phyloP scores from a whole-genome alignment of 805 yeast species.

The Cyberlindnera suaveolens region DNA sequence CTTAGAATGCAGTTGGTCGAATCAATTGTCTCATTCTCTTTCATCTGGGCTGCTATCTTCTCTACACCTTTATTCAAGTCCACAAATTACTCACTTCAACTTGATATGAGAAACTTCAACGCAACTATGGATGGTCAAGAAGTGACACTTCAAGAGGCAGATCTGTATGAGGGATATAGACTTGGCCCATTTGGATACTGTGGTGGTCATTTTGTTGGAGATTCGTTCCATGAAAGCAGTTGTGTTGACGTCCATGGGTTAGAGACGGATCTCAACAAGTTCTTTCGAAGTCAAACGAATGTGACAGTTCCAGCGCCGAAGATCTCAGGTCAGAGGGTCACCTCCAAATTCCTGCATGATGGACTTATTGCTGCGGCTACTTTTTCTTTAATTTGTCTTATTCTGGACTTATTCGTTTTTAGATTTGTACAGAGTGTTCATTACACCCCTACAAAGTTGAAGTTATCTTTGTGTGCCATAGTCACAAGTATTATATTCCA shows the following conservation, averaged over 20 bases:
- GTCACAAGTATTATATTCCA: neutral
- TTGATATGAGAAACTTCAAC: neutral
- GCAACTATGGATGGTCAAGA: neutral
- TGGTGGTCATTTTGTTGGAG: neutral
- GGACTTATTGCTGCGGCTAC: neutral
- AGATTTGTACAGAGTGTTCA: neutral
- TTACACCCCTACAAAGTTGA: neutral
- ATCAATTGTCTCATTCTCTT: neutral
- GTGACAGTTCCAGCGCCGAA: neutral
- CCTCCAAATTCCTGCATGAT: neutral
- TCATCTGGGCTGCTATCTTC: conserved; percentile 1
- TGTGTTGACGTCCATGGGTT: neutral
- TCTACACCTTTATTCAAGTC: neutral
- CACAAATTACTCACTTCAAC: neutral
- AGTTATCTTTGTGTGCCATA: neutral
- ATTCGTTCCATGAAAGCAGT: neutral
- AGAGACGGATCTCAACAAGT: neutral
- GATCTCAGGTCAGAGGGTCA: neutral
- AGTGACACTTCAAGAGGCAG: neutral
- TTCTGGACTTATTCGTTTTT: neutral
- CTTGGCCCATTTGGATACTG: conserved; percentile 1
- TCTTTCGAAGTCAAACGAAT: neutral
- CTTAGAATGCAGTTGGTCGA: neutral
- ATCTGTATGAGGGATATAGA: neutral
- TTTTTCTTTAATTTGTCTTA: neutral